phyloP scores from a whole-genome alignment of 2,329 filamentous ascomycete genomes.

The Venturia effusa region DNA sequence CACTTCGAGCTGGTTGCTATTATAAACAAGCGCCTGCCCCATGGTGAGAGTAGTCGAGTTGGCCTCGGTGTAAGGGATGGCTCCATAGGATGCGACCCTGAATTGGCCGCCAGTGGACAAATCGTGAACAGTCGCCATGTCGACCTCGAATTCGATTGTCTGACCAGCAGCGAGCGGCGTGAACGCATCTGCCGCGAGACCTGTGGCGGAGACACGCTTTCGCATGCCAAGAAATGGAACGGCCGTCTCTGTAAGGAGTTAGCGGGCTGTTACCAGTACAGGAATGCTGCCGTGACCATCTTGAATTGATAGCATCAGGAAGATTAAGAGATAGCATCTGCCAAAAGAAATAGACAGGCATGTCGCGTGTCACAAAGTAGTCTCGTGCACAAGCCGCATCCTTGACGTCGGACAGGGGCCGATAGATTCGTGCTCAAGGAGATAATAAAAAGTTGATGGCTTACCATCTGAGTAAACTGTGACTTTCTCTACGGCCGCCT shows the following conservation, averaged over 20 bases:
- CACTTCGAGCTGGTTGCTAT: constrained; percentile 48
- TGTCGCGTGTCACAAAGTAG: not conserved
- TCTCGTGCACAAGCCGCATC: not conserved
- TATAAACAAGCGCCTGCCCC: constrained; percentile 41
- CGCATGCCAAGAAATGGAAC: constrained; percentile 41
- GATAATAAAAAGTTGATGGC: constrained; percentile 15
- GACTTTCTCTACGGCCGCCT: constrained; percentile 42
- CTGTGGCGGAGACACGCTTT: constrained; percentile 35
- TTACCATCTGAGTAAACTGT: constrained; percentile 38
- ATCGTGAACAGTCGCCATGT: constrained; percentile 46
- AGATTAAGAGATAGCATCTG: not conserved
- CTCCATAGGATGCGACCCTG: constrained; percentile 45
- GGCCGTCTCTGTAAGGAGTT: not conserved
- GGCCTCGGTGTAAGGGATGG: constrained; percentile 43
- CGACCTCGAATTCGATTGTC: constrained; percentile 43
- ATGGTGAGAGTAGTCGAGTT: constrained; percentile 38
- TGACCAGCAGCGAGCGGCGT: constrained; percentile 35
- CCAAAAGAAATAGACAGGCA: not conserved
- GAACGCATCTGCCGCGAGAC: constrained; percentile 40
- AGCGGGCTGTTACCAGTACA: not conserved
- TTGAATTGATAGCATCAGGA: not conserved
- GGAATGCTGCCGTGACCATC: not conserved
- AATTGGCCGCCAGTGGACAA: constrained; percentile 42
- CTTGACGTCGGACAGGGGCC: not conserved
- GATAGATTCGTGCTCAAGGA: not conserved